Evolutionary conservation across 108 stramenopile species (phyloP).

Genomic region (Skeletonema marinoi): DNA sequence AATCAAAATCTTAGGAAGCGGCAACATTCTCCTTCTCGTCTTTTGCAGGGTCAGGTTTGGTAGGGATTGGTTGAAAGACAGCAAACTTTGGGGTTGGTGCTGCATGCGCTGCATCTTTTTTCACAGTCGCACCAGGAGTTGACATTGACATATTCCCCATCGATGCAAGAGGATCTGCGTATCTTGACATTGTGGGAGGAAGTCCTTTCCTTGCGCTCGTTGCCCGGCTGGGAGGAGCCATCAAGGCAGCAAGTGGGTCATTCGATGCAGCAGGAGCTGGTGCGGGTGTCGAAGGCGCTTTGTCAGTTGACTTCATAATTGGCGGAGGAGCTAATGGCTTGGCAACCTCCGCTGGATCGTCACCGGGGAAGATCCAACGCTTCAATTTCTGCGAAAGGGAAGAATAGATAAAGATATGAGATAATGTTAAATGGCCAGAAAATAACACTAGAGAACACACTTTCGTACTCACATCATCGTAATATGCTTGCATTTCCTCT

Average conservation of each 20-base stretch:
- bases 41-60: not conserved
- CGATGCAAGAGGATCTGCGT: conserved; percentile 47
- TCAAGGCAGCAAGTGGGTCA: conserved; percentile 90
- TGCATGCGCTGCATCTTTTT: conserved; percentile 14
- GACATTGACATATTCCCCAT: conserved; percentile 37
- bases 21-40: conserved; percentile 13
- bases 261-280: conserved; percentile 33
- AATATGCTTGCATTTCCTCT: conserved; percentile 82
- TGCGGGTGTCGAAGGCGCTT: conserved; percentile 13
- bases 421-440: not conserved
- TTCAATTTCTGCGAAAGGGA: conserved; percentile 36
- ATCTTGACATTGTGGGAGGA: conserved; percentile 15
- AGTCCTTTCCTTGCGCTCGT: conserved; percentile 30
- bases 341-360: conserved; percentile 72
- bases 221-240: conserved; percentile 75
- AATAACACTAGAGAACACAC: not conserved
- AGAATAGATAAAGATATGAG: conserved; percentile 6
- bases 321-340: conserved; percentile 85
- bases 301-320: conserved; percentile 37
- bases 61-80: conserved; percentile 48
- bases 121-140: not conserved
- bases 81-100: conserved; percentile 34
- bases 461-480: conserved; percentile 35
- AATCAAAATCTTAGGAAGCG: too few species aligned
- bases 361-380: conserved; percentile 84